Evolutionary conservation across 2,329 filamentous ascomycete genomes (phyloP), one percentile per base, ranked within the genome.

Genomic region (Aspergillus amoenus): DNA sequence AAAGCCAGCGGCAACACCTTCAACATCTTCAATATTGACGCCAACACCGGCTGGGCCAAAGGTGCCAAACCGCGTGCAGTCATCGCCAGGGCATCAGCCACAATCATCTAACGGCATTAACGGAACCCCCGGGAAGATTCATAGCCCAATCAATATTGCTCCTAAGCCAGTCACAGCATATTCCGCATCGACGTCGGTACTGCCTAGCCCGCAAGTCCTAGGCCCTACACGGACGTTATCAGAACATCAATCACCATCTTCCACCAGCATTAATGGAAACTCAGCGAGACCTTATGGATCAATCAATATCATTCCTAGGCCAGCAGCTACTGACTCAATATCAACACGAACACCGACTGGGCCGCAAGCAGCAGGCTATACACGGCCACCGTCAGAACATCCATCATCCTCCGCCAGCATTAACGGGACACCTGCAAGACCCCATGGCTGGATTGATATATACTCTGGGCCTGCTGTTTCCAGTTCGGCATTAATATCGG

Each of bases 81-180:
- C 18, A 24, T 22, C 5, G 18, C 24, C 21, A 44, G 18, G 8
- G 27, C 27, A 27, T 15, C 42, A 44, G 15, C 9, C 17, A 18
- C 42, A 13, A 18, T 21, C 48, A n/a, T 43, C 39, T 11, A 21
- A 21, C 40, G 40, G 22, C 3, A 13, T 48, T 13, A 32, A 52
- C 37, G 48, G 52, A 37, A 27, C 41, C 21, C 41, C 42, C 37
- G 34, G 21, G 9, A 58, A 56, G 46, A 17, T 47, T n/a, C 9
- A 57, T 44, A 37, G 47, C 9, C 56, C 60, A 24, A 50, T 59
- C 34, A 49, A 54, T 39, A 61, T 65, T 34, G 60, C 57, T 22
- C 60, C 60, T 4, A 62, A 59, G 17, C 60, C 60, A 52, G 32
- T 50, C 24, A 48, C 37, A 32, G 30, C 57, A 48, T 17, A 41